Conservation (phyloP, 768 basidiomycete species). For the Agaricus blazei region DNA sequence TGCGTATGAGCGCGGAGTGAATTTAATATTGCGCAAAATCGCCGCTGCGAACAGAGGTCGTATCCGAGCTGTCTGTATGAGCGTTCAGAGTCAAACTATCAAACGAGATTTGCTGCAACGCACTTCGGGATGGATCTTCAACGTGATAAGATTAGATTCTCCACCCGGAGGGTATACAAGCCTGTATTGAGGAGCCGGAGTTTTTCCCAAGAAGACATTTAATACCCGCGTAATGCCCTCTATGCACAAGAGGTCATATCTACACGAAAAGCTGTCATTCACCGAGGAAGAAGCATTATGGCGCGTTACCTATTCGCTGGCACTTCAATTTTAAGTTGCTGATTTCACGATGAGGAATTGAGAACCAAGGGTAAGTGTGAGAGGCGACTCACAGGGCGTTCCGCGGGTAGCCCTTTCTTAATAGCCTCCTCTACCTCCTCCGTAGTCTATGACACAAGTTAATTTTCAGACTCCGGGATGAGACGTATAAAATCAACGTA, state of each 20-base stretch:
- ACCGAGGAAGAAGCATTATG: background rate
- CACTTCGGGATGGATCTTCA: slow-evolving; percentile 71
- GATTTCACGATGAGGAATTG: background rate
- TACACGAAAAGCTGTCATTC: slow-evolving; percentile 22
- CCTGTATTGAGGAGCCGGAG: slow-evolving; percentile 65
- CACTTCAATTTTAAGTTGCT: slow-evolving; percentile 99
- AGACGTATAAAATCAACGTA: slow-evolving; percentile 32
- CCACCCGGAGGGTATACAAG: slow-evolving; percentile 69
- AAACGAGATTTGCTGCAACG: slow-evolving; percentile 19
- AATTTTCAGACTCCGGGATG: background rate
- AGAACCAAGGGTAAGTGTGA: no score
- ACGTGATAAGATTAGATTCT: slow-evolving; percentile 58
- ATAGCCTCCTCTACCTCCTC: slow-evolving; percentile 77
- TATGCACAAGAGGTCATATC: slow-evolving; percentile 96
- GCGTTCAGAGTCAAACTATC: background rate
- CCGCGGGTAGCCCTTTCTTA: slow-evolving; percentile 80
- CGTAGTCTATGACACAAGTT: slow-evolving; percentile 59
- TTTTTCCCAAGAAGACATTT: slow-evolving; percentile 72
- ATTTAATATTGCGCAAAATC: slow-evolving; percentile 83
- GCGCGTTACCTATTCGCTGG: slow-evolving; percentile 86
- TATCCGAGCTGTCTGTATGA: slow-evolving; percentile 64
- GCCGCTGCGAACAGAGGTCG: slow-evolving; percentile 91
- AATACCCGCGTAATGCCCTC: slow-evolving; percentile 92
- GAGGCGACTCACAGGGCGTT: slow-evolving; percentile 60
- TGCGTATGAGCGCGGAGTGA: slow-evolving; percentile 84